Evolutionary conservation across 805 yeast genomes (phyloP), one percentile per base, ranked within the genome.

Genomic region (Millerozyma acaciae): DNA sequence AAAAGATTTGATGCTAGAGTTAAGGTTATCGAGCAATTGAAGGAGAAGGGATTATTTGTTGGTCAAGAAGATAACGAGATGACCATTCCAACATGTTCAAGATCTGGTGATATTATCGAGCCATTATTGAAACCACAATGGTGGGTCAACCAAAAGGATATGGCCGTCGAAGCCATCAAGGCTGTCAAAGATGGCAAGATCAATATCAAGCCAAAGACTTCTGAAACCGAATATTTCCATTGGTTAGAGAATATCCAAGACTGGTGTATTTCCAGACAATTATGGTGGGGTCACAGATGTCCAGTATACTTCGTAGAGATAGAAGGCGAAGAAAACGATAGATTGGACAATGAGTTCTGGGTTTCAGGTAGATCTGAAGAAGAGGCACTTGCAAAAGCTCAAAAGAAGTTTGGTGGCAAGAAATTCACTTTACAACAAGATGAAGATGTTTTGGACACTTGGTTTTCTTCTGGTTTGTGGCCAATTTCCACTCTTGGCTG

Each of bases 401-500:
- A 65, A 19, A 68, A 67, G 48, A 80, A 76, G 56, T 93, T 83
- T 66, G 76, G 95, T 12, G 76, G 73, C 38, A 66, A 68, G 53
- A 78, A 73, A 40, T 85, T 79, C 57, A 76, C 83, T 21, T 72
- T 90, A 48, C 85, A 81, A 56, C 97, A 93, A 69, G 98, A 93
- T 63, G 97, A 90, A 62, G 98, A 93, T 62, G 97, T 93, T 31
- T 76, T 93, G 51, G 98, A 93, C 65, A 93, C 98, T 12, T 93
- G 98, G 98, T 93, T 93, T 67, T 88, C 97, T 7, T 84, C 97
- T 26, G 97, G 97, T 40, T 69, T 93, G 62, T 93, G 97, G 97
- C 97, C 98, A 39, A 81, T 93, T 57, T 82, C 96, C 33, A 93
- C 96, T 37, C 68, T 93, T 45, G 97, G 97, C 30, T 93, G 97